Base-by-base conservation (phyloP, 805 yeast species). In the Teunomyces aglyptinius region DNA sequence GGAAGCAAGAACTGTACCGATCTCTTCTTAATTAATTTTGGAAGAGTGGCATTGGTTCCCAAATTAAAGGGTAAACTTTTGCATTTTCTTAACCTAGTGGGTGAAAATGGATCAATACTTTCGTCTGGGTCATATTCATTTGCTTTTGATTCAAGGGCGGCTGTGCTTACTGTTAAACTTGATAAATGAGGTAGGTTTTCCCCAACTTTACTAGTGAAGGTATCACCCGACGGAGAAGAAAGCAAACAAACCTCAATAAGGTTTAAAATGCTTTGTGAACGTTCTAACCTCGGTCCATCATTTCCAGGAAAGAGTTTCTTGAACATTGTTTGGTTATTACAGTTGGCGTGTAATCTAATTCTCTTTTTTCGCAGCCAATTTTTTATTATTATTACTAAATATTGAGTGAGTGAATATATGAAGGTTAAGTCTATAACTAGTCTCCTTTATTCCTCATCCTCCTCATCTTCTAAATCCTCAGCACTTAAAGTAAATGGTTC, bases 401-500 rank as follows among this genome's bases (percentile, higher is more conserved):
- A 22, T 22, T 36, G 11, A 36, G 24, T 36, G 26, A 24, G 26
- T 24, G 11, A 19, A 20, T 22, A 36, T 22, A 2, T n/a, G n/a
- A n/a, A 20, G 12, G 33, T n/a, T 6, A 31, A 31, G 33, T 13
- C 19, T n/a, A 6, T 6, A 24, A 41, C n/a, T n/a, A 7, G 5
- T 22, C 19, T 5, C n/a, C 8, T 29, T 28, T 29, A 32, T 22
- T 43, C 32, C 5, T 43, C 46, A 19, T 49, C 51, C 6, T 49
- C 51, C 11, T 52, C 62, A 44, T 68, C 69, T 47, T 81, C 81
- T 50, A 75, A 71, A 43, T 79, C 83, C 41, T 74, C 74, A 15
- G 77, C 83, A 49, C 74, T 73, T 56, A 86, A 80, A 13, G 78
- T 80, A 60, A 86, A 86, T 18, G 89, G 85, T 55, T 81, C 83